Evolutionary conservation across 345 rosid genomes (phyloP).

Genomic region (Microcos paniculata): DNA sequence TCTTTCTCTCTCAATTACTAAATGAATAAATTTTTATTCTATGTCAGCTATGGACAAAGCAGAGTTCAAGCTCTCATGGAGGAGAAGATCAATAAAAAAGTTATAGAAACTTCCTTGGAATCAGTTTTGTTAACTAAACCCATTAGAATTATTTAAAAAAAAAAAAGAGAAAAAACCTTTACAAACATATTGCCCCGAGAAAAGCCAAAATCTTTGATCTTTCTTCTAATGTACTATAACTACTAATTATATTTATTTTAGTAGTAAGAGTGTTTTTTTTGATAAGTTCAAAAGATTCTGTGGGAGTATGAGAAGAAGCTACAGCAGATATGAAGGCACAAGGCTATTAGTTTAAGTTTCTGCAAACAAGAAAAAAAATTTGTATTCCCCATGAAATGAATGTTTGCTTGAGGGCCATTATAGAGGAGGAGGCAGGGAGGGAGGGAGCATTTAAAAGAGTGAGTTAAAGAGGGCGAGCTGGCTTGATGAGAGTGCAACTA

Average conservation of each 20-base stretch:
- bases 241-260: no score
- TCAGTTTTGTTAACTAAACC: constrained; percentile 23
- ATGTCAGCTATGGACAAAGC: constrained; percentile 33
- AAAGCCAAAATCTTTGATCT: not conserved
- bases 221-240: not conserved
- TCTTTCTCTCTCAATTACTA: not conserved
- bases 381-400: constrained; percentile 39
- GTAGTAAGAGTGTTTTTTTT: not conserved
- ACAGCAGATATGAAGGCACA: constrained; percentile 1
- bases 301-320: constrained; percentile 15
- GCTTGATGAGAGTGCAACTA: constrained; percentile 25
- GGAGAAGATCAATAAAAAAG: constrained; percentile 13
- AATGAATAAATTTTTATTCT: constrained; percentile 18
- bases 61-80: constrained; percentile 22
- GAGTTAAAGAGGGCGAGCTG: constrained; percentile 25
- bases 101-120: constrained; percentile 44
- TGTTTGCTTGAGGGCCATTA: constrained; percentile 43
- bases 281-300: constrained; percentile 36
- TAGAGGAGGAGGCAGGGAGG: not conserved
- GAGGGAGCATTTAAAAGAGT: constrained; percentile 26
- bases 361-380: not conserved
- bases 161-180: not conserved
- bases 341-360: not conserved
- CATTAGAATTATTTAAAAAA: not conserved
- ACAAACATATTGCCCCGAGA: constrained; percentile 6